A percentile compares a stretch with the other conserved stretches of the same genome.
Conservation (phyloP, 2,329 filamentous ascomycete species). For the Orbilia quercus region DNA sequence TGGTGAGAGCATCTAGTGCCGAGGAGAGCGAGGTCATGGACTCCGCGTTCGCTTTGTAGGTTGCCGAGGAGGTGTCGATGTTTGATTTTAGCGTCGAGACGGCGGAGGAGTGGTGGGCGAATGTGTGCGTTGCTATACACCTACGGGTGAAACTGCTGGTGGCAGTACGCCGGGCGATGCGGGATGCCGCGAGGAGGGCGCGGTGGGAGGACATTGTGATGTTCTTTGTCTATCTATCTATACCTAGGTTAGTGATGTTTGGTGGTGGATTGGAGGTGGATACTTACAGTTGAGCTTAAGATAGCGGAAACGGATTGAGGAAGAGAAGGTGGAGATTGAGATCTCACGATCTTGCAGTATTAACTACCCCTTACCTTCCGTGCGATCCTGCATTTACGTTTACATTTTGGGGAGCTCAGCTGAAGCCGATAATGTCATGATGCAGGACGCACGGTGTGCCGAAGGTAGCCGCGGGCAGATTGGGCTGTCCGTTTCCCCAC, state of each 20-base stretch:
- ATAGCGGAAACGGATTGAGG: neutral
- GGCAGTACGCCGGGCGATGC: slow-evolving; percentile 2
- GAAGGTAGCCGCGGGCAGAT: slow-evolving; percentile 46
- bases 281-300: too few relatives aligned
- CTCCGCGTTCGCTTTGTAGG: slow-evolving; percentile 82
- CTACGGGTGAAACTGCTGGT: slow-evolving; percentile 1
- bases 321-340: neutral
- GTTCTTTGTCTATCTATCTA: neutral
- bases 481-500: slow-evolving; percentile 11
- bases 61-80: slow-evolving; percentile 79
- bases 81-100: slow-evolving; percentile 81
- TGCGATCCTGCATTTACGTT: too few relatives aligned
- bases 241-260: too few relatives aligned
- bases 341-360: neutral
- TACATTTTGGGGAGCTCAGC: slow-evolving; percentile 22
- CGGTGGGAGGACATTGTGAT: slow-evolving; percentile 37
- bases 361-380: too few relatives aligned
- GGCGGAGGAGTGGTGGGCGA: slow-evolving; percentile 81
- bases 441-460: slow-evolving; percentile 36
- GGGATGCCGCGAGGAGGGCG: slow-evolving; percentile 22
- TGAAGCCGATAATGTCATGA: slow-evolving; percentile 1
- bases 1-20: slow-evolving; percentile 76
- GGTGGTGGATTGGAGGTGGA: too few relatives aligned
- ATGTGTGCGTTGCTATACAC: slow-evolving; percentile 78
- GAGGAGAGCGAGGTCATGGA: slow-evolving; percentile 80